Evolutionary conservation across 371 early-diverging fungal genomes (phyloP).

Genomic region (Actinomortierella ambigua): DNA sequence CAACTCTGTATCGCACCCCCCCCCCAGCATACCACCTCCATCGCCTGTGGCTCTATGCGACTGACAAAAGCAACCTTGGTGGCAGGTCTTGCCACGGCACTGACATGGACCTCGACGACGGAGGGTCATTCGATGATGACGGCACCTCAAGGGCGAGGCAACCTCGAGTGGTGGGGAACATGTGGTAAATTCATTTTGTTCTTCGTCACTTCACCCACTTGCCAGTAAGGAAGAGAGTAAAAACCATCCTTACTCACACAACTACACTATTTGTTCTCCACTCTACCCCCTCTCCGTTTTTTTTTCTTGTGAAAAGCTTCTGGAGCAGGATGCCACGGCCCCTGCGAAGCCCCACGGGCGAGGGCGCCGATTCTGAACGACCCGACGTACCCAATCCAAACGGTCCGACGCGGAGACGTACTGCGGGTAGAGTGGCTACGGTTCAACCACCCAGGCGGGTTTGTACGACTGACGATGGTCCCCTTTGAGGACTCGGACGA

Average conservation of each 20-base stretch:
- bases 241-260: neutral
- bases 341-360: constrained; percentile 54
- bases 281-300: neutral
- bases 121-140: constrained; percentile 46
- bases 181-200: constrained; percentile 38
- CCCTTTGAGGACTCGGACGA: constrained; percentile 59
- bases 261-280: neutral
- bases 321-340: constrained; percentile 60
- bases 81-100: no score
- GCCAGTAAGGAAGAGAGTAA: neutral
- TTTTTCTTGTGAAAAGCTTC: constrained; percentile 19
- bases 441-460: constrained; percentile 68
- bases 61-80: no score
- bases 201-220: neutral
- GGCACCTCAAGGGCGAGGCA: constrained; percentile 48
- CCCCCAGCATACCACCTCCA: no score
- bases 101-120: no score
- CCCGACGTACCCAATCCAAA: constrained; percentile 47
- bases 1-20: no score
- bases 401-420: constrained; percentile 55
- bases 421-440: constrained; percentile 56
- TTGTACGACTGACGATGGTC: constrained; percentile 60
- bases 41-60: no score
- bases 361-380: constrained; percentile 47
- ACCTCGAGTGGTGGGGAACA: constrained; percentile 57